phyloP scores from a whole-genome alignment of 1,139 yeast species.

The Nematodospora anomalae region DNA sequence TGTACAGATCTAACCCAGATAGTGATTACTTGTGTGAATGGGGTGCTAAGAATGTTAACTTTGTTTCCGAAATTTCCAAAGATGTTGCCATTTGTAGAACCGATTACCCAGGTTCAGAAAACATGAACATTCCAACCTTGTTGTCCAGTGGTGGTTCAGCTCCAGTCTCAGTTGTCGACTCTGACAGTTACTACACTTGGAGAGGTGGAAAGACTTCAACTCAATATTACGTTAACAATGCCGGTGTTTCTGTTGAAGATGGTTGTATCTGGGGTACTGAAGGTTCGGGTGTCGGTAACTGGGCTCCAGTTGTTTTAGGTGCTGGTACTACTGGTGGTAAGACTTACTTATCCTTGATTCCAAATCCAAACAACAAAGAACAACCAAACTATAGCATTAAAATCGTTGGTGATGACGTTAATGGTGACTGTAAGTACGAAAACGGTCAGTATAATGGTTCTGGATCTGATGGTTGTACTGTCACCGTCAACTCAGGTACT shows the following conservation, averaged over 20 bases:
- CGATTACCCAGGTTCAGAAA: constrained; percentile 87
- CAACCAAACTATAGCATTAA: constrained; percentile 68
- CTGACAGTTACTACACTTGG: constrained; percentile 64
- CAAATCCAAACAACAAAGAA: constrained; percentile 71
- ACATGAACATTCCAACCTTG: constrained; percentile 79
- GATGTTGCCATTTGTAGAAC: constrained; percentile 80
- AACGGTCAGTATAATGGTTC: constrained; percentile 61
- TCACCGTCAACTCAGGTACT: constrained; percentile 62
- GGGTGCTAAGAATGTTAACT: constrained; percentile 66
- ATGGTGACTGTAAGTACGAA: constrained; percentile 64
- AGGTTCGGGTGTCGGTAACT: constrained; percentile 72
- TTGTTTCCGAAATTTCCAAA: constrained; percentile 53
- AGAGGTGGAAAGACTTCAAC: constrained; percentile 66
- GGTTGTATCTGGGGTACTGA: constrained; percentile 77
- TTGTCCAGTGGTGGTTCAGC: constrained; percentile 57
- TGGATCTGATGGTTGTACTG: constrained; percentile 77
- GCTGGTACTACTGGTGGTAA: constrained; percentile 66
- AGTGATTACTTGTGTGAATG: constrained; percentile 70
- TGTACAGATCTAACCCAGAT: constrained; percentile 65
- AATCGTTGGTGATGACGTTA: constrained; percentile 62
- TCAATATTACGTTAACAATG: constrained; percentile 79
- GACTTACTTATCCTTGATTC: constrained; percentile 74
- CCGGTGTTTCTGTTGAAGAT: constrained; percentile 70
- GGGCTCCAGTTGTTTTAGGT: constrained; percentile 82
- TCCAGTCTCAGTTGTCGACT: constrained; percentile 66